These are phyloP conservation scores for Solanum chilense DNA, from an alignment of 257 asterid species.

Conservation along the genomic window DNA sequence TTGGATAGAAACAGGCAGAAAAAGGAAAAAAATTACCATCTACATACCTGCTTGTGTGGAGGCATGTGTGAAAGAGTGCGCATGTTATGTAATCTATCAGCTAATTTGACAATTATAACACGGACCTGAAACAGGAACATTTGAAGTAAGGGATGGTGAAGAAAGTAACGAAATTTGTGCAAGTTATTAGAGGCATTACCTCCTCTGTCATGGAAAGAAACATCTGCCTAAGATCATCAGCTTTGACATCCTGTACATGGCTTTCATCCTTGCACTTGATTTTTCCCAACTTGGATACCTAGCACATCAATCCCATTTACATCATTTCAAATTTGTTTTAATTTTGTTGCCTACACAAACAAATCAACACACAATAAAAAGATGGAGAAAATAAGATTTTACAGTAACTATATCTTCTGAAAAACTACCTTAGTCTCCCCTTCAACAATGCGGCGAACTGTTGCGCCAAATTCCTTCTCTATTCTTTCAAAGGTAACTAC, in stretches of 20 bases:
- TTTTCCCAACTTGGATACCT: conserved; percentile 97
- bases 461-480: conserved; percentile 65
- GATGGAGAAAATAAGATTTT: neutral
- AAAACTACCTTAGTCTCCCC: conserved; percentile 81
- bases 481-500: conserved; percentile 78
- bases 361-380: neutral
- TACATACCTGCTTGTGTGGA: conserved; percentile 83
- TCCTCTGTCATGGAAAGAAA: conserved; percentile 96
- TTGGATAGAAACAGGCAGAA: neutral
- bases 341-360: neutral
- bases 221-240: conserved; percentile 96
- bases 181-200: conserved; percentile 24
- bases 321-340: neutral
- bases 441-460: conserved; percentile 85
- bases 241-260: conserved; percentile 86
- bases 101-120: conserved; percentile 85
- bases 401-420: neutral
- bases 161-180: neutral
- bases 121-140: conserved; percentile 56
- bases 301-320: conserved; percentile 6
- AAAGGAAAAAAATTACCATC: neutral
- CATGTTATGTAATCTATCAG: conserved; percentile 95
- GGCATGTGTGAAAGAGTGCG: conserved; percentile 97
- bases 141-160: conserved; percentile 4
- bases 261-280: conserved; percentile 69